Evolutionary conservation across 805 yeast genomes (phyloP).

Genomic region (Torulaspora gathmanii): DNA sequence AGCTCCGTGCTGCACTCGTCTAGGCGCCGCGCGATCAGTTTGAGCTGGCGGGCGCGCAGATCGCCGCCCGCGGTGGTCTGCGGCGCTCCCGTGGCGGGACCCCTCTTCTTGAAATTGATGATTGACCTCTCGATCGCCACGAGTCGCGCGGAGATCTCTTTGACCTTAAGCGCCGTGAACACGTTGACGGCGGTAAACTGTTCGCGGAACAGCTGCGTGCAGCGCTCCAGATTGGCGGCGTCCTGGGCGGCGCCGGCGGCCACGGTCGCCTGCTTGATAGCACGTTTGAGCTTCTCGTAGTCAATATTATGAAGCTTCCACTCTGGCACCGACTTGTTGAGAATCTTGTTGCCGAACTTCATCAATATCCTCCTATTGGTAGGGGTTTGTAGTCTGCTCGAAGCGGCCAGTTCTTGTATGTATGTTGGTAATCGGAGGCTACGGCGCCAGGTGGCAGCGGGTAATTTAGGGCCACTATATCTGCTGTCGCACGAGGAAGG

Average conservation of each 20-base stretch:
- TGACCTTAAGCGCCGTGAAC: slow-evolving; percentile 30
- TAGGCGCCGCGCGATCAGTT: slow-evolving; percentile 17
- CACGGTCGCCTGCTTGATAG: slow-evolving; percentile 57
- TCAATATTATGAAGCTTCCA: slow-evolving; percentile 84
- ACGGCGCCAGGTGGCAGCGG: no score
- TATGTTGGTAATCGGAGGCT: no score
- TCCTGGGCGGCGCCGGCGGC: slow-evolving; percentile 3
- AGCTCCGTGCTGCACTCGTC: slow-evolving; percentile 36
- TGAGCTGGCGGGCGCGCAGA: slow-evolving; percentile 14
- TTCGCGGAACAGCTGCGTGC: slow-evolving; percentile 17
- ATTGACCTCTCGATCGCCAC: slow-evolving; percentile 28
- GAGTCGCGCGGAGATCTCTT: slow-evolving; percentile 28
- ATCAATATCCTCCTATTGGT: slow-evolving; percentile 36
- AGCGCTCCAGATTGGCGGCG: slow-evolving; percentile 8
- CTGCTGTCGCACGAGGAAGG: no score
- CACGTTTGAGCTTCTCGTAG: slow-evolving; percentile 68
- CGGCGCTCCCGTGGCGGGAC: no score
- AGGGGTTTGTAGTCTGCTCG: no score
- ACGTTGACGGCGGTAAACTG: slow-evolving; percentile 28
- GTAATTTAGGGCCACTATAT: no score
- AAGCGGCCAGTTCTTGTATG: no score
- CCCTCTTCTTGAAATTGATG: slow-evolving; percentile 14
- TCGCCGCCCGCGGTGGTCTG: not conserved
- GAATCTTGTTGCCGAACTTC: slow-evolving; percentile 83
- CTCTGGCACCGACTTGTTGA: slow-evolving; percentile 74